phyloP scores from a whole-genome alignment of 441 rosid species.

The Biscutella auriculata region DNA sequence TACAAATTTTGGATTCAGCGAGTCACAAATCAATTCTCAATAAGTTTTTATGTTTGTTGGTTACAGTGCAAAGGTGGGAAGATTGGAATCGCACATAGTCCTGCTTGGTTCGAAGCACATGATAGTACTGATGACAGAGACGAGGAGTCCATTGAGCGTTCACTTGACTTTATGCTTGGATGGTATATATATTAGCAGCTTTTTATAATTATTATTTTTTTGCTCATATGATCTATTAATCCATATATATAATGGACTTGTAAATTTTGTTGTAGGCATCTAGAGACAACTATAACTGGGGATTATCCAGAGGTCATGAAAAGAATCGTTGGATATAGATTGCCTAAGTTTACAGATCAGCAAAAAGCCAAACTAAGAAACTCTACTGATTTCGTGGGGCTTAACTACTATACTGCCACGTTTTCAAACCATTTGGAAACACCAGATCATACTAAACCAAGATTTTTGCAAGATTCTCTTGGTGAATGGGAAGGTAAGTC shows the following conservation, averaged over 20 bases:
- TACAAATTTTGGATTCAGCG: no score
- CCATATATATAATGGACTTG: no score
- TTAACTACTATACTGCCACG: slow-evolving; percentile 29
- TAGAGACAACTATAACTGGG: slow-evolving; percentile 25
- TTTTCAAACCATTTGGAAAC: slow-evolving; percentile 19
- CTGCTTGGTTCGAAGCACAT: slow-evolving; percentile 22
- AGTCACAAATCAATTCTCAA: no score
- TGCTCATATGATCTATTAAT: no score
- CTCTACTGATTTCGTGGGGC: slow-evolving; percentile 31
- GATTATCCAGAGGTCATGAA: slow-evolving; percentile 33
- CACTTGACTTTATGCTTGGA: slow-evolving; percentile 22
- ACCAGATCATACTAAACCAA: background rate
- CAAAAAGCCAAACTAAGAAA: slow-evolving; percentile 25
- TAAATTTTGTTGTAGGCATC: slow-evolving; percentile 8
- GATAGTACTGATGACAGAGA: slow-evolving; percentile 7
- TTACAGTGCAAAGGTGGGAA: slow-evolving; percentile 22
- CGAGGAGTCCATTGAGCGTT: slow-evolving; percentile 4
- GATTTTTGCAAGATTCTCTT: slow-evolving; percentile 20
- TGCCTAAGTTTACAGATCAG: slow-evolving; percentile 25
- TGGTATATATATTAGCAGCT: slow-evolving; percentile 17
- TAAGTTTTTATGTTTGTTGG: no score
- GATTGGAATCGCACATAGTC: slow-evolving; percentile 18
- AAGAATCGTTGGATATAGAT: slow-evolving; percentile 22
- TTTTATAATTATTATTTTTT: no score
- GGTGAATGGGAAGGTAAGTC: slow-evolving; percentile 12